A percentile compares a stretch with the other conserved stretches of the same genome.
Conservation (phyloP, 2,329 filamentous ascomycete species). For the Uncinocarpus reesii region DNA sequence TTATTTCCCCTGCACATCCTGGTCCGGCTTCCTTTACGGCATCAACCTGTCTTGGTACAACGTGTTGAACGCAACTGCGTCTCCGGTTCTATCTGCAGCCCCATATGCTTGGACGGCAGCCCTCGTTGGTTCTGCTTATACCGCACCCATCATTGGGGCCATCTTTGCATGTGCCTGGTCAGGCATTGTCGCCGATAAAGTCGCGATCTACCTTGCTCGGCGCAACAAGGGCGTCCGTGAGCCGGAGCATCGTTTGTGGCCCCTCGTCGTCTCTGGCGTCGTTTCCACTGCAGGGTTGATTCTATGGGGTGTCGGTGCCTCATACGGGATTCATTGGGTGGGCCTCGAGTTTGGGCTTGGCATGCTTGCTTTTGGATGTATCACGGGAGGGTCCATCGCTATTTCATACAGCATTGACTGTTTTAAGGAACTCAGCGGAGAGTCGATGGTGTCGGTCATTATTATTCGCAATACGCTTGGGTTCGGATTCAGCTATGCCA, state of each 20-base stretch:
- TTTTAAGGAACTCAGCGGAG: constrained; percentile 24
- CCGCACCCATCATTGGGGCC: constrained; percentile 21
- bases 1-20: constrained; percentile 22
- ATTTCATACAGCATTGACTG: constrained; percentile 24
- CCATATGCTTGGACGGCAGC: constrained; percentile 25
- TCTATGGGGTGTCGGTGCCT: constrained; percentile 25
- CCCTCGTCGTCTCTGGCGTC: constrained; percentile 21
- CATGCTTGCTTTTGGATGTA: constrained; percentile 22
- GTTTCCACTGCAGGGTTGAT: constrained; percentile 21
- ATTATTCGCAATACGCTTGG: constrained; percentile 33
- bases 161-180: constrained; percentile 15
- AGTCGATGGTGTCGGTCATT: constrained; percentile 28
- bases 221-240: constrained; percentile 34
- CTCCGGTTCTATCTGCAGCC: constrained; percentile 20
- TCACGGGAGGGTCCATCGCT: constrained; percentile 19
- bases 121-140: constrained; percentile 22
- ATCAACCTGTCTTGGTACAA: constrained; percentile 26
- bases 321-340: constrained; percentile 23
- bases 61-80: constrained; percentile 26
- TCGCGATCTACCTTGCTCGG: constrained; percentile 30
- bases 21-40: constrained; percentile 24
- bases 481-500: constrained; percentile 25
- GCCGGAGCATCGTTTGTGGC: constrained; percentile 31
- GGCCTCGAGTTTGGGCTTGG: constrained; percentile 25
- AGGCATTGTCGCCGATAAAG: constrained; percentile 17